A percentile compares a stretch with the other conserved stretches of the same genome.
These are phyloP conservation scores for Fraxinus americana DNA, from an alignment of 257 asterid genomes.

Conservation along the genomic window DNA sequence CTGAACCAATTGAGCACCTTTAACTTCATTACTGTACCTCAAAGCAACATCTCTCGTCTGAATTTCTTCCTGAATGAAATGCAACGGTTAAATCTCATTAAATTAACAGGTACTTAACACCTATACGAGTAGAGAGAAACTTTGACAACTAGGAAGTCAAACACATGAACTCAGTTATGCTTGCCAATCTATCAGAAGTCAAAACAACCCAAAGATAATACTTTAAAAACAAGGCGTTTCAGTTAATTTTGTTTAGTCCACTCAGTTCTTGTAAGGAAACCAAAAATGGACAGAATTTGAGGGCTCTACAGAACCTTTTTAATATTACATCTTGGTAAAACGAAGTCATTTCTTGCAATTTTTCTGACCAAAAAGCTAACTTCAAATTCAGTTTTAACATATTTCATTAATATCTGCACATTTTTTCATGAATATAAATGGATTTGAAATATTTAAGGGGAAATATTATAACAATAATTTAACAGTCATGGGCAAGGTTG, in stretches of 20 bases:
- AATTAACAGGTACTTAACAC: conserved; percentile 17
- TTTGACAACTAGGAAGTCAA: background rate
- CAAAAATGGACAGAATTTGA: background rate
- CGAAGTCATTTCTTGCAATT: background rate
- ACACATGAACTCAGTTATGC: background rate
- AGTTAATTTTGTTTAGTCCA: conserved; percentile 8
- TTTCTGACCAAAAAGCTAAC: background rate
- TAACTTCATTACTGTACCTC: conserved; percentile 38
- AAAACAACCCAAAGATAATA: background rate
- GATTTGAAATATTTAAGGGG: background rate
- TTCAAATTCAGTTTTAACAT: background rate
- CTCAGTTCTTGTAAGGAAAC: conserved; percentile 18
- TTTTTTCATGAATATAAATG: background rate
- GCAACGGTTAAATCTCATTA: conserved; percentile 25
- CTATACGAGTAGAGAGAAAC: conserved; percentile 17
- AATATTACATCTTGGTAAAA: background rate
- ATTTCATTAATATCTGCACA: background rate
- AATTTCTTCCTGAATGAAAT: conserved; percentile 64
- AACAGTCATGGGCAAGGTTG: background rate
- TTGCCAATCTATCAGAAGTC: background rate
- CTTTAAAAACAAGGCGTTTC: background rate
- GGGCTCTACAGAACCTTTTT: background rate
- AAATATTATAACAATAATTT: background rate
- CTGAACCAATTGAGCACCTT: conserved; percentile 44
- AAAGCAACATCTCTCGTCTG: conserved; percentile 49